A percentile compares a stretch with the other conserved stretches of the same genome.
phyloP scores from a whole-genome alignment of 2,329 filamentous ascomycete species.

The Aspergillus spinulosporus region DNA sequence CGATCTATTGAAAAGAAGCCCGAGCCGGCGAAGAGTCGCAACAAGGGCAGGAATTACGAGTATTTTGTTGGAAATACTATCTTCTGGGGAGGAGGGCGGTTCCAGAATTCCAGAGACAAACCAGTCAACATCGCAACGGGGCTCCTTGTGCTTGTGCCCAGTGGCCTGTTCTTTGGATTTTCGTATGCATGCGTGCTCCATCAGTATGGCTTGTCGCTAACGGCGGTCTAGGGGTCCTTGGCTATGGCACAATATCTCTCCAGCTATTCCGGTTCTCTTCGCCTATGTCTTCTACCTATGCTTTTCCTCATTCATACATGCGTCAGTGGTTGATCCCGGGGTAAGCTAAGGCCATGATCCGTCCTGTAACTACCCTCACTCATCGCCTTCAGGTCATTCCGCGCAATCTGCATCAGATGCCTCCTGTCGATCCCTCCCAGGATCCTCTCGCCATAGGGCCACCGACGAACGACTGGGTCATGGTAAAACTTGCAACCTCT shows the following conservation, averaged over 20 bases:
- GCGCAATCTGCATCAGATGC: conserved; percentile 85
- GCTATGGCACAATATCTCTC: conserved; percentile 82
- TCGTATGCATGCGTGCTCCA: conserved; percentile 49
- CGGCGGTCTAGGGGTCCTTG: conserved; percentile 63
- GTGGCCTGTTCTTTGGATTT: conserved; percentile 78
- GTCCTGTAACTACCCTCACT: neutral
- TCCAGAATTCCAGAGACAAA: conserved; percentile 82
- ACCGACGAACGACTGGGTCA: conserved; percentile 87
- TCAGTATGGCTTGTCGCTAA: conserved; percentile 17
- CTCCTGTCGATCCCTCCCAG: conserved; percentile 70
- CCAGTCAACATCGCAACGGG: conserved; percentile 90
- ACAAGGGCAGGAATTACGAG: conserved; percentile 74
- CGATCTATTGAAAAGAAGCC: conserved; percentile 55
- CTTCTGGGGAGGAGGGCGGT: conserved; percentile 80
- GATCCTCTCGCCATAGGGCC: conserved; percentile 81
- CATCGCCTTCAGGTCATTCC: conserved; percentile 71
- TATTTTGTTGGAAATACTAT: conserved; percentile 93
- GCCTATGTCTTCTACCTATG: conserved; percentile 89
- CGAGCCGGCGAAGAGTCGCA: conserved; percentile 33
- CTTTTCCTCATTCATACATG: conserved; percentile 90
- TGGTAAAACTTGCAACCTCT: conserved; percentile 77
- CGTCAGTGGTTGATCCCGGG: conserved; percentile 87
- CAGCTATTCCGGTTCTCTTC: conserved; percentile 84
- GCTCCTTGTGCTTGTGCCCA: conserved; percentile 74
- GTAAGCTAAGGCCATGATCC: conserved; percentile 57